These are phyloP conservation scores for Trichoderma simmonsii DNA, from an alignment of 2,329 filamentous ascomycete genomes.

Conservation along the genomic window DNA sequence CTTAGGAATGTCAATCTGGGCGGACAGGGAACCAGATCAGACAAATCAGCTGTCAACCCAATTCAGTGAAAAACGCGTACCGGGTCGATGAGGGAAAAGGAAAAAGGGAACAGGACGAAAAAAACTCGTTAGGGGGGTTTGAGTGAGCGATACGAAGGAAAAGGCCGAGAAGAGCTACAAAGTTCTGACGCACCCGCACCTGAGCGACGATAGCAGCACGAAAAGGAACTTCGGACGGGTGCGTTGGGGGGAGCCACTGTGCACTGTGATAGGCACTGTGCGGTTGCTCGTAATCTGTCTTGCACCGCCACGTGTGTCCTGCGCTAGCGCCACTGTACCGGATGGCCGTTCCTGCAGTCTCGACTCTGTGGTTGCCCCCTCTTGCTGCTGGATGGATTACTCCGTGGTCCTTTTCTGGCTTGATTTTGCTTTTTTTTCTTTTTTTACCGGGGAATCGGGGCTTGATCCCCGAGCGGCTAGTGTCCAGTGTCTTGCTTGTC, in stretches of 20 bases:
- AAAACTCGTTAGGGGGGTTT: background rate
- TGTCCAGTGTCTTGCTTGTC: background rate
- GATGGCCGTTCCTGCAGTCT: conserved; percentile 1
- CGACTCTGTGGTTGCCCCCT: background rate
- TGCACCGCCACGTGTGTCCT: background rate
- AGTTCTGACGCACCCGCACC: conserved; percentile 16
- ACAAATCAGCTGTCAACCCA: background rate
- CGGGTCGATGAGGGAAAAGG: background rate
- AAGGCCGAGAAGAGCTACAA: conserved; percentile 1
- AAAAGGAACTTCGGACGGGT: background rate
- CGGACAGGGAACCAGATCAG: background rate
- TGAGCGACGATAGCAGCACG: background rate
- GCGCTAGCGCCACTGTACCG: background rate
- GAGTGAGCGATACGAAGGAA: conserved; percentile 6
- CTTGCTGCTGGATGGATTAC: background rate
- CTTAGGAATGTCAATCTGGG: background rate
- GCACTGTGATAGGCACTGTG: background rate
- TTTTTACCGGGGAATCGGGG: background rate
- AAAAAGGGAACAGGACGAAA: background rate
- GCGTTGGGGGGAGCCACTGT: background rate
- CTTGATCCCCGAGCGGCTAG: background rate
- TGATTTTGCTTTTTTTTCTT: background rate
- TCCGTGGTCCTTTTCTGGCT: background rate
- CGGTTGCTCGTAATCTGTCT: background rate
- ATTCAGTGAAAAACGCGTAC: background rate